Conservation (phyloP, 1,284 basidiomycete genomes). For the Sporisorium sorghi region DNA sequence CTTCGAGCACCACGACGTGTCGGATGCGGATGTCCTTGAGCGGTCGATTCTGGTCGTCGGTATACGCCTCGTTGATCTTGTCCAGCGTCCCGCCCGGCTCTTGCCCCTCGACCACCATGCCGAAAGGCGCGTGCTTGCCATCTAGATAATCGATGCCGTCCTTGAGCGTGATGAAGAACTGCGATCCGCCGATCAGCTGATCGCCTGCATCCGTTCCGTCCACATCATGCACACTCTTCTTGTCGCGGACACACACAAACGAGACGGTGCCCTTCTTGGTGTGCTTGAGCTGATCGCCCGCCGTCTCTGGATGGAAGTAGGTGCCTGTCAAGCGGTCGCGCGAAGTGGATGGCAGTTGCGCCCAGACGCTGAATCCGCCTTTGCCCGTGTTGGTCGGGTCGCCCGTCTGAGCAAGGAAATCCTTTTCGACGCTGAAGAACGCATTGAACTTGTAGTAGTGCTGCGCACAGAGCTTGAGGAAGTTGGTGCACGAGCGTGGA, state of each 20-base stretch:
- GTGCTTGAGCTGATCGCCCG: conserved; percentile 81
- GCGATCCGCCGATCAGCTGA: conserved; percentile 87
- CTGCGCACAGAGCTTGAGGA: conserved; percentile 94
- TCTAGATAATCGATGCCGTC: conserved; percentile 94
- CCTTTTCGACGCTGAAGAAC: conserved; percentile 88
- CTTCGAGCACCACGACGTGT: conserved; percentile 87
- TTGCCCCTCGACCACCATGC: conserved; percentile 91
- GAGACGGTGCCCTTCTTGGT: conserved; percentile 84
- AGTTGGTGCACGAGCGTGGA: conserved; percentile 91
- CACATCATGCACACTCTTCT: conserved; percentile 1
- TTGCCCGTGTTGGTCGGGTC: conserved; percentile 95
- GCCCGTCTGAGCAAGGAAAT: conserved; percentile 93
- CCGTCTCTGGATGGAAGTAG: conserved; percentile 85
- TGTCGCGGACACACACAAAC: conserved; percentile 65
- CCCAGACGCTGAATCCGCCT: conserved; percentile 71
- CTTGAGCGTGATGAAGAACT: conserved; percentile 94
- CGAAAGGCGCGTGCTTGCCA: conserved; percentile 94
- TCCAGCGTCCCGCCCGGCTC: conserved; percentile 79
- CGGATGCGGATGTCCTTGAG: conserved; percentile 92
- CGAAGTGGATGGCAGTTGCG: conserved; percentile 70
- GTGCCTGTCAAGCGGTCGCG: conserved; percentile 72
- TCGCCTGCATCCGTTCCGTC: conserved; percentile 74
- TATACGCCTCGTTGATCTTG: conserved; percentile 89
- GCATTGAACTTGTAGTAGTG: conserved; percentile 96
- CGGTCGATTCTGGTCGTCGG: conserved; percentile 87